Evolutionary conservation across 2,329 filamentous ascomycete genomes (phyloP).

Genomic region (Penicillium sp.): DNA sequence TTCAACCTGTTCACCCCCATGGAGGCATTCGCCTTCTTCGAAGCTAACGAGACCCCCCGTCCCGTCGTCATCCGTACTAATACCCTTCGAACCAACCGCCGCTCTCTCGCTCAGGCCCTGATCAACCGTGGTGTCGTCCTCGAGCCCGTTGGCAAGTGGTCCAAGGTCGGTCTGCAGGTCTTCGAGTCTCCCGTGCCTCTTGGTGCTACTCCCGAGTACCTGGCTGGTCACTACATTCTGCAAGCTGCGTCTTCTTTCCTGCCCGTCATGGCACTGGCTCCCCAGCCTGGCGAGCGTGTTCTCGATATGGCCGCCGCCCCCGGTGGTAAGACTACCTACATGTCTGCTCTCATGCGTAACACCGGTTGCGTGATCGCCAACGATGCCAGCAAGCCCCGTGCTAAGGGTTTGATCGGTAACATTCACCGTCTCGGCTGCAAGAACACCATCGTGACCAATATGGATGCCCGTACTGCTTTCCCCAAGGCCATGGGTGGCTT

Average conservation of each 20-base stretch:
- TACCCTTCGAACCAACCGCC: slow-evolving; percentile 77
- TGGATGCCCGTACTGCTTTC: slow-evolving; percentile 86
- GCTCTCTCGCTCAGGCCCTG: slow-evolving; percentile 86
- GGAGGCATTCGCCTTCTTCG: slow-evolving; percentile 97
- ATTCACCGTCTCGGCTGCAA: slow-evolving; percentile 92
- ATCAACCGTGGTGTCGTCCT: slow-evolving; percentile 97
- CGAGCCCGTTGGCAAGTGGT: slow-evolving; percentile 98
- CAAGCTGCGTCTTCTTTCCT: slow-evolving; percentile 97
- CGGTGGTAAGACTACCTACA: slow-evolving; percentile 94
- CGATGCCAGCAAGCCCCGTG: slow-evolving; percentile 89
- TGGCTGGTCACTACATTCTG: slow-evolving; percentile 96
- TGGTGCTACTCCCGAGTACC: slow-evolving; percentile 95
- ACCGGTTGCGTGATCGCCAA: slow-evolving; percentile 95
- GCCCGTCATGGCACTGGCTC: slow-evolving; percentile 94
- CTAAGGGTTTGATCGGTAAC: slow-evolving; percentile 97
- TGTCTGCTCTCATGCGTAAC: slow-evolving; percentile 97
- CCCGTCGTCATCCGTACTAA: slow-evolving; percentile 97
- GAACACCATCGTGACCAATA: slow-evolving; percentile 94
- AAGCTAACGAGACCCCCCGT: slow-evolving; percentile 93
- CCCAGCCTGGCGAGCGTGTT: slow-evolving; percentile 88
- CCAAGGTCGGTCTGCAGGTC: slow-evolving; percentile 94
- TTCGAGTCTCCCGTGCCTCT: slow-evolving; percentile 89
- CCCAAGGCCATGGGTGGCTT: slow-evolving; percentile 95
- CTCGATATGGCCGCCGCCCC: slow-evolving; percentile 96
- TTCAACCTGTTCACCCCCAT: slow-evolving; percentile 89